Evolutionary conservation across 257 asterid genomes (phyloP).

Genomic region (Verbena officinalis): DNA sequence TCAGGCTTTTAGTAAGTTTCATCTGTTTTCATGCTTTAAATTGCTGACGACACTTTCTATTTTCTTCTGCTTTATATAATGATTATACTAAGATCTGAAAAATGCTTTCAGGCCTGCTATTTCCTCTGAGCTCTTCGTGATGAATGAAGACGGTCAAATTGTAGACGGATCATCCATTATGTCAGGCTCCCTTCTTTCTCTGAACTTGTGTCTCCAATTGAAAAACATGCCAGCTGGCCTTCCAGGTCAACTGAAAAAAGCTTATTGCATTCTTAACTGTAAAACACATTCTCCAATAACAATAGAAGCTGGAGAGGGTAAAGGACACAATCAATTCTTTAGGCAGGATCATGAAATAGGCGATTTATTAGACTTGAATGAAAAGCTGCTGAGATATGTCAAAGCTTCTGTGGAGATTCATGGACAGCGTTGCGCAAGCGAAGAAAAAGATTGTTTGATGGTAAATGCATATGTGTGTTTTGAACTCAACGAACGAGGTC

Average conservation of each 20-base stretch:
- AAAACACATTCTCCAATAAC: slow-evolving; percentile 30
- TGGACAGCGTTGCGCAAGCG: slow-evolving; percentile 25
- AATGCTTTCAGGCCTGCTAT: slow-evolving; percentile 56
- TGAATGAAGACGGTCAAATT: slow-evolving; percentile 62
- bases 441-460: slow-evolving; percentile 19
- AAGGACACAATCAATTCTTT: slow-evolving; percentile 29
- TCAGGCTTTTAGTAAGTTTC: slow-evolving; percentile 8
- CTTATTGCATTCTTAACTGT: slow-evolving; percentile 65
- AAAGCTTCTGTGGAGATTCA: slow-evolving; percentile 34
- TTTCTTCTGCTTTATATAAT: neutral
- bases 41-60: neutral
- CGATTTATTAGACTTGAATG: slow-evolving; percentile 49
- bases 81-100: slow-evolving; percentile 14
- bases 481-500: slow-evolving; percentile 54
- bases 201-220: slow-evolving; percentile 66
- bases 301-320: slow-evolving; percentile 25
- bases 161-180: slow-evolving; percentile 48
- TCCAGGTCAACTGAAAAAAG: slow-evolving; percentile 40
- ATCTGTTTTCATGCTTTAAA: slow-evolving; percentile 7
- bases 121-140: slow-evolving; percentile 61
- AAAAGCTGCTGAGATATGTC: slow-evolving; percentile 50
- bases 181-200: slow-evolving; percentile 57
- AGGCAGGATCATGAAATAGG: slow-evolving; percentile 42
- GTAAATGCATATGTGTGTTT: slow-evolving; percentile 51
- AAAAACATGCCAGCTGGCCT: slow-evolving; percentile 49